These are phyloP conservation scores for Carallia pectinifolia DNA, from an alignment of 345 rosid genomes.

Conservation along the genomic window DNA sequence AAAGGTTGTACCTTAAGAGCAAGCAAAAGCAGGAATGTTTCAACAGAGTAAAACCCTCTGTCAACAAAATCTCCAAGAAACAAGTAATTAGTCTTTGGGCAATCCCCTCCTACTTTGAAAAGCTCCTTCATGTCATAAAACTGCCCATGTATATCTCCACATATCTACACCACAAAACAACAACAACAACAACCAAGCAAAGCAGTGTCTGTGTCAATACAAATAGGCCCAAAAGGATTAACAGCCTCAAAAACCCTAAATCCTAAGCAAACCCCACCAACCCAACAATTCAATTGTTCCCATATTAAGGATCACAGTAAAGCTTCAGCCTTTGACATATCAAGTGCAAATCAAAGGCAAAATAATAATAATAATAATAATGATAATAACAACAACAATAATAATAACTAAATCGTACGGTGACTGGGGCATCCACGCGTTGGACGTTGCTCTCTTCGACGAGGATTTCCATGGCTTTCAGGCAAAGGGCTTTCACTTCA, in stretches of 20 bases:
- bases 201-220: not conserved
- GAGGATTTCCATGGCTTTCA: conserved; percentile 94
- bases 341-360: not conserved
- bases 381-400: too few relatives aligned
- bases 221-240: not conserved
- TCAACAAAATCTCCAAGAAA: conserved; percentile 99
- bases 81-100: conserved; percentile 92
- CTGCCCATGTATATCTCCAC: conserved; percentile 98
- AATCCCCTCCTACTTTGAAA: conserved; percentile 92
- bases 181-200: not conserved
- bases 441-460: conserved; percentile 98
- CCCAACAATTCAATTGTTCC: not conserved
- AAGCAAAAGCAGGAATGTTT: conserved; percentile 87
- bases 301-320: not conserved
- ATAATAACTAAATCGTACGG: conserved; percentile 38
- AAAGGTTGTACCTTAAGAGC: conserved; percentile 72
- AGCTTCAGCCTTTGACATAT: not conserved
- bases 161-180: conserved; percentile 47
- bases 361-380: not conserved
- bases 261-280: not conserved
- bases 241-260: conserved; percentile 1
- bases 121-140: conserved; percentile 98
- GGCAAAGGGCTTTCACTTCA: conserved; percentile 92
- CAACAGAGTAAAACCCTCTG: conserved; percentile 94
- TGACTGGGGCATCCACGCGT: conserved; percentile 95